Percentiles rank a stretch among this genome's conserved stretches.
These are phyloP conservation scores for Haemoproteus tartakovskyi DNA, from an alignment of 169 alveolate genomes.

Conservation along the genomic window DNA sequence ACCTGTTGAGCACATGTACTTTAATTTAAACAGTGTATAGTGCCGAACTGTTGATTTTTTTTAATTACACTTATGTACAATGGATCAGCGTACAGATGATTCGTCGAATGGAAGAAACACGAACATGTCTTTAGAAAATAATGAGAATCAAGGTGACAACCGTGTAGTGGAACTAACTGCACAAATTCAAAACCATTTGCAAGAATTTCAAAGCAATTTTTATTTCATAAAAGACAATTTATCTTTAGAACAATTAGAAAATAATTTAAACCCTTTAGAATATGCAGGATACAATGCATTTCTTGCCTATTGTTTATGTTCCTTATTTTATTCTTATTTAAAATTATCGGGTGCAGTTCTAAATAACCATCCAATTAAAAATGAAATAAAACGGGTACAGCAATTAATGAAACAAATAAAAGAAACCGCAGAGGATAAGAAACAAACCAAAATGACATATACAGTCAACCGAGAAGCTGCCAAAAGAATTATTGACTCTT, in stretches of 20 bases:
- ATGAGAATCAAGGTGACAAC: no score
- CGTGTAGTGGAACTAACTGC: no score
- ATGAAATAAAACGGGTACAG: constrained; percentile 51
- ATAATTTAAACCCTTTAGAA: constrained; percentile 35
- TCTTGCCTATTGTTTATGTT: constrained; percentile 59
- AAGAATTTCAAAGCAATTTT: constrained; percentile 51
- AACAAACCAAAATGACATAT: neutral
- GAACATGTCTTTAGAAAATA: no score
- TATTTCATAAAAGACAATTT: constrained; percentile 15
- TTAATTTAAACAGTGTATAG: no score
- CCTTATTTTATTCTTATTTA: constrained; percentile 63
- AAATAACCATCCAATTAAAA: constrained; percentile 48
- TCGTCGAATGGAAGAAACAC: no score
- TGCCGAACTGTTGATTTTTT: no score
- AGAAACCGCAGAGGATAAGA: constrained; percentile 15
- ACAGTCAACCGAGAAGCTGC: constrained; percentile 30
- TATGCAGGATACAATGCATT: constrained; percentile 59
- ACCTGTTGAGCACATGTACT: no score
- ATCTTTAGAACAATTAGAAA: constrained; percentile 47
- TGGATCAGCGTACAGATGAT: no score
- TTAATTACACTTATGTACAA: no score
- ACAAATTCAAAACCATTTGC: no score
- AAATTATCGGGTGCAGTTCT: constrained; percentile 50
- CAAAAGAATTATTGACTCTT: constrained; percentile 50
- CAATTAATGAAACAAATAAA: constrained; percentile 59